Conservation (phyloP, 1,284 basidiomycete species). For the Vanrija sp. region DNA sequence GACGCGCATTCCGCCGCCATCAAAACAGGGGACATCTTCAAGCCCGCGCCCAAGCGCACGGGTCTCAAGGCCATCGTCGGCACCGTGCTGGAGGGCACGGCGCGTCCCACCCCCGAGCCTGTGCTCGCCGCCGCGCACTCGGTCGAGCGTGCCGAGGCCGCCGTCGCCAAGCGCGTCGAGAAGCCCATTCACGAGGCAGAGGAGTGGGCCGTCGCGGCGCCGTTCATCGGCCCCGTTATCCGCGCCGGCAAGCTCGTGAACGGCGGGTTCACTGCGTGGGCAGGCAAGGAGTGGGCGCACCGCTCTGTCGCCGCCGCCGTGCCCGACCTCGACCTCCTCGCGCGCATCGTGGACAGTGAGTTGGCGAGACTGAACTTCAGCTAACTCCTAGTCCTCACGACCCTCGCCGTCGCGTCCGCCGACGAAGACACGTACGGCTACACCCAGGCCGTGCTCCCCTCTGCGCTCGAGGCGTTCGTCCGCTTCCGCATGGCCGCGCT, state of each 20-base stretch:
- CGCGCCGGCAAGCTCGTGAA: conserved; percentile 1
- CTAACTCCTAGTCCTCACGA: conserved; percentile 28
- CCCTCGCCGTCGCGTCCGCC: conserved; percentile 32
- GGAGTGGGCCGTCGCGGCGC: conserved; percentile 9
- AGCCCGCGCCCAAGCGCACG: conserved; percentile 27
- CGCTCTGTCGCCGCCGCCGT: conserved; percentile 20
- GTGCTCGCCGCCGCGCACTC: conserved; percentile 8
- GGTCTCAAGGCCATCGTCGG: conserved; percentile 18
- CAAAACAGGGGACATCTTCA: conserved; percentile 39
- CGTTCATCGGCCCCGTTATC: conserved; percentile 10
- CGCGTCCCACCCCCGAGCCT: conserved; percentile 19
- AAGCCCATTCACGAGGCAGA: conserved; percentile 8
- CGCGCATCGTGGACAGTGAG: conserved; percentile 40
- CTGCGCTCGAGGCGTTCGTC: conserved; percentile 41
- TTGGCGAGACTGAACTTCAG: background rate
- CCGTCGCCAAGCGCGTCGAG: conserved; percentile 11
- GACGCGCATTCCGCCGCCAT: conserved; percentile 31
- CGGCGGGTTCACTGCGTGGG: conserved; percentile 20
- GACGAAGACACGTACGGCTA: conserved; percentile 44
- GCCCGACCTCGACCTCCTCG: conserved; percentile 26
- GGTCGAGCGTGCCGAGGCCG: conserved; percentile 11
- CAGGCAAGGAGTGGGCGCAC: conserved; percentile 32
- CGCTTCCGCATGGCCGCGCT: conserved; percentile 26
- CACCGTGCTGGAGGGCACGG: conserved; percentile 33
- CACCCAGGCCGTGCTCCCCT: conserved; percentile 40